Evolutionary conservation across 768 basidiomycete species (phyloP).

Genomic region (Coprinopsis strossmayeri): DNA sequence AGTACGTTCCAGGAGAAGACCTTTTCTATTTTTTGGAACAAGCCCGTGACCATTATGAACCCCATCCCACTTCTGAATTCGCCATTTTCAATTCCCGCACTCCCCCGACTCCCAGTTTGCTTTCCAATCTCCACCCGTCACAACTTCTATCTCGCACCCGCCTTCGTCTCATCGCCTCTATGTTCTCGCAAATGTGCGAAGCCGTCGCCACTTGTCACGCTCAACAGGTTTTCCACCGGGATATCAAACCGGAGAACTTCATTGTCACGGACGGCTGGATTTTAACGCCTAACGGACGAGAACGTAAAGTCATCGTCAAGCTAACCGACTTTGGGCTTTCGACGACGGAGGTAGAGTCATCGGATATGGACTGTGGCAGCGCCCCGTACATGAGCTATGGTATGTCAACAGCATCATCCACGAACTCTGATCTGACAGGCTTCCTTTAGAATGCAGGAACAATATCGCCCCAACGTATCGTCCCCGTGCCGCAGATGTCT

Average conservation of each 20-base stretch:
- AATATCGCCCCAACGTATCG: constrained; percentile 92
- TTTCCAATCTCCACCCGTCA: constrained; percentile 73
- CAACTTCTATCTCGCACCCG: constrained; percentile 84
- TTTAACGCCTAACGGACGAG: constrained; percentile 48
- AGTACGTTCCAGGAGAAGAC: constrained; percentile 96
- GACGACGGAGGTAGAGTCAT: constrained; percentile 80
- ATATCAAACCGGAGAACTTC: constrained; percentile 99
- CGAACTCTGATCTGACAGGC: no score
- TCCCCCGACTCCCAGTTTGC: constrained; percentile 89
- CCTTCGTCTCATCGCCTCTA: constrained; percentile 88
- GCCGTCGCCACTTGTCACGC: constrained; percentile 94
- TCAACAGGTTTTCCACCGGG: constrained; percentile 86
- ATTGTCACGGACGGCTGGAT: constrained; percentile 83
- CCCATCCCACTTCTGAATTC: constrained; percentile 34
- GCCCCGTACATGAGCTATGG: constrained; percentile 99
- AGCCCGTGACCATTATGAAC: constrained; percentile 79
- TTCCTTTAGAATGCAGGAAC: constrained; percentile 94
- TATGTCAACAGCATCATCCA: no score
- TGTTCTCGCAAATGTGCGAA: constrained; percentile 99
- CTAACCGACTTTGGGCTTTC: constrained; percentile 95
- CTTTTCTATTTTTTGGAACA: constrained; percentile 98
- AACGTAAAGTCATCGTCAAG: constrained; percentile 92
- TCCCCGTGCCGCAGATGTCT: constrained; percentile 94
- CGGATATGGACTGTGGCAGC: constrained; percentile 98
- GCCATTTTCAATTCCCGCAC: constrained; percentile 51